Evolutionary conservation across 768 basidiomycete species (phyloP).

Genomic region (Suillus fuscotomentosus): DNA sequence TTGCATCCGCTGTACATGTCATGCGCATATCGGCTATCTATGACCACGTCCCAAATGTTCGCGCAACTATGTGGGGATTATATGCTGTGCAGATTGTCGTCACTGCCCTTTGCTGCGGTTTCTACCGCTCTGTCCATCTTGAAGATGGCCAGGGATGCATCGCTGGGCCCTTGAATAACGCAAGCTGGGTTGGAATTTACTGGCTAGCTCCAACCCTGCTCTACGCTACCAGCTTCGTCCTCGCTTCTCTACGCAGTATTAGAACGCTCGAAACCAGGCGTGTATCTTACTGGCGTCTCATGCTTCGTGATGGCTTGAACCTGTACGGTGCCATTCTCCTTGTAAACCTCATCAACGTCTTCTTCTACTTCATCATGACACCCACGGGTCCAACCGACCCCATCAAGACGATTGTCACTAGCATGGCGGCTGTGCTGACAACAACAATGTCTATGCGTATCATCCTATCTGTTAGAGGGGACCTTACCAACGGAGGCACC

Average conservation of each 20-base stretch:
- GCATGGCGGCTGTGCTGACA: slow-evolving; percentile 85
- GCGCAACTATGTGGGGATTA: slow-evolving; percentile 54
- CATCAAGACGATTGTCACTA: slow-evolving; percentile 79
- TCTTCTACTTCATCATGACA: slow-evolving; percentile 85
- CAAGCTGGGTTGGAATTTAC: slow-evolving; percentile 78
- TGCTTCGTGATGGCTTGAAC: slow-evolving; percentile 88
- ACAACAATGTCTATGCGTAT: slow-evolving; percentile 88
- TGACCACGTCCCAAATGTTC: slow-evolving; percentile 56
- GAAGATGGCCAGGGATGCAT: slow-evolving; percentile 80
- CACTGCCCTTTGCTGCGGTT: slow-evolving; percentile 74
- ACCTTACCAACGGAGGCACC: slow-evolving; percentile 66
- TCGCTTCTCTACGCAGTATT: slow-evolving; percentile 24
- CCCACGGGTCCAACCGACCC: slow-evolving; percentile 62
- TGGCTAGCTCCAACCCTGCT: slow-evolving; percentile 78
- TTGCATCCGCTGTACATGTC: slow-evolving; percentile 73
- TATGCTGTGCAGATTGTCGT: slow-evolving; percentile 68
- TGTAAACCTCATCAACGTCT: slow-evolving; percentile 79
- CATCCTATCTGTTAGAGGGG: slow-evolving; percentile 78
- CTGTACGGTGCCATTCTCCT: slow-evolving; percentile 79
- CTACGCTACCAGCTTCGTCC: slow-evolving; percentile 36
- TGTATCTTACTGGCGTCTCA: slow-evolving; percentile 75
- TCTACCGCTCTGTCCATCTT: slow-evolving; percentile 81
- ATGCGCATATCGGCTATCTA: slow-evolving; percentile 81
- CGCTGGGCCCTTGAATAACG: slow-evolving; percentile 69
- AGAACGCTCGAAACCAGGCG: slow-evolving; percentile 39